These are phyloP conservation scores for Brasenia schreberi DNA, from an alignment of 164 flowering plant genomes.

Conservation along the genomic window DNA sequence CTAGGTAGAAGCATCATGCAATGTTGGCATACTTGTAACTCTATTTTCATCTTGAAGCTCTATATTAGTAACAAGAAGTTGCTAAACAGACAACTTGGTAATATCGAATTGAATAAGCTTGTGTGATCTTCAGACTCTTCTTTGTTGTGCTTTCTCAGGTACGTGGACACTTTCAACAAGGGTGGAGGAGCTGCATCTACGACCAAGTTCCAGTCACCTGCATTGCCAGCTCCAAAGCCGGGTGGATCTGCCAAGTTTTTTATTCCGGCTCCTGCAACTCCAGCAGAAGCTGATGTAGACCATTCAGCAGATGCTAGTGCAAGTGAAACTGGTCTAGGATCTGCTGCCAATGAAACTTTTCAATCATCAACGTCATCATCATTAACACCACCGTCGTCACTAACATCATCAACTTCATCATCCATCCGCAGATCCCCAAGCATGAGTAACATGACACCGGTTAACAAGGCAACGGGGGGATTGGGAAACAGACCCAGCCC, in stretches of 20 bases:
- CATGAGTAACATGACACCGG: constrained; percentile 39
- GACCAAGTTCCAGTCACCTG: constrained; percentile 58
- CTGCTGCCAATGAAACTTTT: constrained; percentile 15
- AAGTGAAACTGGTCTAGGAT: constrained; percentile 20
- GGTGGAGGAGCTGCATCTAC: constrained; percentile 42
- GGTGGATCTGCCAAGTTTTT: constrained; percentile 47
- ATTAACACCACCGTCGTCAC: constrained; percentile 16
- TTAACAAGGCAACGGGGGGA: constrained; percentile 8
- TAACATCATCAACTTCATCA: constrained; percentile 13
- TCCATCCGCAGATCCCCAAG: constrained; percentile 58
- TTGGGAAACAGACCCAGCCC: constrained; percentile 14
- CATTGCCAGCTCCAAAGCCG: constrained; percentile 52
- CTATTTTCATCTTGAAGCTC: background rate
- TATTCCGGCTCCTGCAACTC: constrained; percentile 42
- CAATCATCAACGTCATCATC: constrained; percentile 22
- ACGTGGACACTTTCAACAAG: constrained; percentile 92
- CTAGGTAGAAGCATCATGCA: constrained; percentile 41
- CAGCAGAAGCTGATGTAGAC: constrained; percentile 11
- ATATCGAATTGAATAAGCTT: no score
- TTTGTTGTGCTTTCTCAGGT: constrained; percentile 37
- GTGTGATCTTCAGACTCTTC: background rate
- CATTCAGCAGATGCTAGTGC: constrained; percentile 20
- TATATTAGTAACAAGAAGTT: background rate
- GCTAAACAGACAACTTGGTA: no score
- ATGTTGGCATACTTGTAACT: background rate